Conservation (phyloP, 75 land plant species). For the Cryptomeria japonica region DNA sequence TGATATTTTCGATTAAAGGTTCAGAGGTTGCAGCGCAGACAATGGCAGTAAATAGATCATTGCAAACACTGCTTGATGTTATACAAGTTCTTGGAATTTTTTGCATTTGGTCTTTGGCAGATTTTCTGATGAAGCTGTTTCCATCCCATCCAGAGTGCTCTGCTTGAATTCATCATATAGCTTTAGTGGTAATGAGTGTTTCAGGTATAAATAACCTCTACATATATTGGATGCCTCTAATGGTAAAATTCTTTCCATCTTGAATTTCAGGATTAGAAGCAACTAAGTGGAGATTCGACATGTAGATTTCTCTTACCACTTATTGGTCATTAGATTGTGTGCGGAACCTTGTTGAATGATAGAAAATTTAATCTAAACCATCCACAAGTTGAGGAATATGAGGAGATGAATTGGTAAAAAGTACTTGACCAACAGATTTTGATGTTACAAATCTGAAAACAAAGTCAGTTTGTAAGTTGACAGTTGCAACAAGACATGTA, state of each 20-base stretch:
- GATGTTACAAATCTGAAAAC: background rate
- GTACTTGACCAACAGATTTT: background rate
- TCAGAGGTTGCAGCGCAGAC: conserved; percentile 79
- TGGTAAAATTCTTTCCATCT: background rate
- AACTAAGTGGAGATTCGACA: background rate
- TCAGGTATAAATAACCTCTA: background rate
- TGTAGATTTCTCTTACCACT: background rate
- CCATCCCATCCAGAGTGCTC: conserved; percentile 36
- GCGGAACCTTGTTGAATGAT: background rate
- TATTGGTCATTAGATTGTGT: background rate
- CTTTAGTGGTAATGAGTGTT: background rate
- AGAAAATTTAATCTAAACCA: background rate
- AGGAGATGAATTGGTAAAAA: background rate
- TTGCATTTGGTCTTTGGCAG: conserved; percentile 89
- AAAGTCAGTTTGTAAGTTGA: background rate
- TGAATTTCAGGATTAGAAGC: background rate
- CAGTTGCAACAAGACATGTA: background rate
- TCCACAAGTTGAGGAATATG: background rate
- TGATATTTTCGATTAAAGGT: conserved; percentile 77
- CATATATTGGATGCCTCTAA: background rate
- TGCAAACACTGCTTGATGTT: conserved; percentile 68
- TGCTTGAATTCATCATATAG: background rate
- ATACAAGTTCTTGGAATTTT: conserved; percentile 80
- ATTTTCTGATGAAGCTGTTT: conserved; percentile 73
- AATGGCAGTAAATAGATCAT: conserved; percentile 71